Evolutionary conservation across 2,329 filamentous ascomycete genomes (phyloP).

Genomic region (Beauveria australis): DNA sequence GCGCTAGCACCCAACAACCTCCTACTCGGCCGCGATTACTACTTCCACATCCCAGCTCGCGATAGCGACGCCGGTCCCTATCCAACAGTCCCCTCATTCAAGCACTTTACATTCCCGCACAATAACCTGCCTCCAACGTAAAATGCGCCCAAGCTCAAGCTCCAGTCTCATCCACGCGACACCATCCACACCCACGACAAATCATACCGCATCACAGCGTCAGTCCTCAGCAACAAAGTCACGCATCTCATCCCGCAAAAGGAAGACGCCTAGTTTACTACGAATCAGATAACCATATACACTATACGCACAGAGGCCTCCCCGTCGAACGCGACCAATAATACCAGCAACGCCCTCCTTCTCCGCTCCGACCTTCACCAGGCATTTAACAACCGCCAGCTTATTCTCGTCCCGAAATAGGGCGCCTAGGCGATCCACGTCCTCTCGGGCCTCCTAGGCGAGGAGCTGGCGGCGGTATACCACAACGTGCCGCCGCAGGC

Average conservation of each 20-base stretch:
- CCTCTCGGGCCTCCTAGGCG: not conserved
- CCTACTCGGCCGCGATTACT: not conserved
- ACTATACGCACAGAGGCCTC: not conserved
- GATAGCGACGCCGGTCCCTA: not conserved
- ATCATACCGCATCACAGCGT: not conserved
- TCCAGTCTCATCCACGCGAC: not conserved
- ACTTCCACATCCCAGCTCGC: not conserved
- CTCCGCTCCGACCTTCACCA: not conserved
- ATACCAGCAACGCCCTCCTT: not conserved
- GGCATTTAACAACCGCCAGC: not conserved
- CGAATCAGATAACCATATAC: not conserved
- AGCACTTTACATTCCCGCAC: conserved; percentile 1
- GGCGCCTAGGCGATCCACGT: not conserved
- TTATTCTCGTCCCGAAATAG: not conserved
- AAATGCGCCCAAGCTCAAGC: not conserved
- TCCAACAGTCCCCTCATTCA: not conserved
- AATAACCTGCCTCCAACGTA: not conserved
- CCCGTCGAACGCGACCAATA: not conserved
- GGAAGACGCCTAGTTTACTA: not conserved
- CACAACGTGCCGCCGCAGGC: not conserved
- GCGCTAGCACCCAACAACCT: not conserved
- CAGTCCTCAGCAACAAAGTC: not conserved
- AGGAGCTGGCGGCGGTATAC: not conserved
- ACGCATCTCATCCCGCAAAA: not conserved
- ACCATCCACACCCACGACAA: not conserved